phyloP scores from a whole-genome alignment of 2,329 filamentous ascomycete species.

The Botryosphaeria dothidea region DNA sequence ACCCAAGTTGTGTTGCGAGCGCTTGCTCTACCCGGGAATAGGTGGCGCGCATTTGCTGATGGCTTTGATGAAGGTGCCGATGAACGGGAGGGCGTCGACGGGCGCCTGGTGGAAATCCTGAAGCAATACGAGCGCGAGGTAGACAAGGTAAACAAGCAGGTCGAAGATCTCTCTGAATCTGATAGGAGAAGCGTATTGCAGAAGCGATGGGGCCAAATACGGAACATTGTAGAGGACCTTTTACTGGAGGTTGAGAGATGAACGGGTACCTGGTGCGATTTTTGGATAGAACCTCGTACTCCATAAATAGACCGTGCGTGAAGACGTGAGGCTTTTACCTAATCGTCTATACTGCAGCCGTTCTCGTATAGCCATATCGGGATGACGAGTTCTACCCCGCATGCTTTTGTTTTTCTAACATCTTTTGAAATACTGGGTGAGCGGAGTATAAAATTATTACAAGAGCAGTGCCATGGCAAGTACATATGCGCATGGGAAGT shows the following conservation, averaged over 20 bases:
- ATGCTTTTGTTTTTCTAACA: too few relatives aligned
- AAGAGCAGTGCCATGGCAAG: too few relatives aligned
- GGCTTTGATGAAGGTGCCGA: conserved; percentile 34
- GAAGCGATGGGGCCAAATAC: conserved; percentile 42
- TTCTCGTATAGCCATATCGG: too few relatives aligned
- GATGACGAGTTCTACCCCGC: too few relatives aligned
- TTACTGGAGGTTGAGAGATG: neutral
- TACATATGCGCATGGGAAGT: too few relatives aligned
- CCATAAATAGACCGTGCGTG: neutral
- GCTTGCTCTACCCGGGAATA: conserved; percentile 27
- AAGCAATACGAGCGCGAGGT: conserved; percentile 31
- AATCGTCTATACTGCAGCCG: too few relatives aligned
- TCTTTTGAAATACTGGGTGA: too few relatives aligned
- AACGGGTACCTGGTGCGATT: neutral
- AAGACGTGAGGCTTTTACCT: too few relatives aligned
- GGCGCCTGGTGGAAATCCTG: conserved; percentile 36
- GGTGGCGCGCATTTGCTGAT: conserved; percentile 32
- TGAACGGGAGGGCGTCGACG: conserved; percentile 39
- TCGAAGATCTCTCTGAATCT: conserved; percentile 32
- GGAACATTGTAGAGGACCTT: conserved; percentile 23
- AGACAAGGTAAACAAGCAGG: conserved; percentile 23
- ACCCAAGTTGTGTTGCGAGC: conserved; percentile 47
- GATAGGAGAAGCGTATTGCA: conserved; percentile 26
- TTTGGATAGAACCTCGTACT: too few relatives aligned
- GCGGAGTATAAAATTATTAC: too few relatives aligned